Percentiles rank a stretch among this genome's conserved stretches.
These are phyloP conservation scores for Bipolaris victoriae DNA, from an alignment of 2,329 filamentous ascomycete species.

Conservation along the genomic window DNA sequence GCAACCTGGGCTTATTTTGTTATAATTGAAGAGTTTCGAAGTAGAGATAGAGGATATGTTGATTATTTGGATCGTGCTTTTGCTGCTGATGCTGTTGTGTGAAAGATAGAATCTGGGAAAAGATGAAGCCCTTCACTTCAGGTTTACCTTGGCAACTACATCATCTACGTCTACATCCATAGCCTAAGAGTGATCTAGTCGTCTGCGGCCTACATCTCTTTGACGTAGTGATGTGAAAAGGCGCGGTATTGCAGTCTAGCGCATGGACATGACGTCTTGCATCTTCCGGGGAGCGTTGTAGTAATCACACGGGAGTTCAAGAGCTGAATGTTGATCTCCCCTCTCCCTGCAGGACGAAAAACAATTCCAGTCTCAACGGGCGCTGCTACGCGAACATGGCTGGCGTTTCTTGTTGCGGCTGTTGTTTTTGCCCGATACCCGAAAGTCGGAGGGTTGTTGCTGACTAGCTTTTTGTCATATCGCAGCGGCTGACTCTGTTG, in stretches of 20 bases:
- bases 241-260: neutral
- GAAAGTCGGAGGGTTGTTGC: neutral
- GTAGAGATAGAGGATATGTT: neutral
- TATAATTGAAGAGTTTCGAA: neutral
- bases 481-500: constrained; percentile 1
- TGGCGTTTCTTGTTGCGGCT: neutral
- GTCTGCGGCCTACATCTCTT: neutral
- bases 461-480: neutral
- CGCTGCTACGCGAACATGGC: neutral
- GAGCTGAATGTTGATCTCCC: neutral
- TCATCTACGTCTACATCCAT: constrained; percentile 7
- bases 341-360: neutral
- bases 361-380: neutral
- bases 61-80: neutral
- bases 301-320: constrained; percentile 7
- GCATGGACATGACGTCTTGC: constrained; percentile 31
- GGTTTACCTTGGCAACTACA: constrained; percentile 10
- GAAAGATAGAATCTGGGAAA: neutral
- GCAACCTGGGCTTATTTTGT: neutral
- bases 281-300: constrained; percentile 11
- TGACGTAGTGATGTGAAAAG: neutral
- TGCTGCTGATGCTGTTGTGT: neutral
- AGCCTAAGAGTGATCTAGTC: neutral
- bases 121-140: neutral
- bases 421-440: neutral